These are phyloP conservation scores for Colletotrichum destructivum DNA, from an alignment of 2,329 filamentous ascomycete species.

Conservation along the genomic window DNA sequence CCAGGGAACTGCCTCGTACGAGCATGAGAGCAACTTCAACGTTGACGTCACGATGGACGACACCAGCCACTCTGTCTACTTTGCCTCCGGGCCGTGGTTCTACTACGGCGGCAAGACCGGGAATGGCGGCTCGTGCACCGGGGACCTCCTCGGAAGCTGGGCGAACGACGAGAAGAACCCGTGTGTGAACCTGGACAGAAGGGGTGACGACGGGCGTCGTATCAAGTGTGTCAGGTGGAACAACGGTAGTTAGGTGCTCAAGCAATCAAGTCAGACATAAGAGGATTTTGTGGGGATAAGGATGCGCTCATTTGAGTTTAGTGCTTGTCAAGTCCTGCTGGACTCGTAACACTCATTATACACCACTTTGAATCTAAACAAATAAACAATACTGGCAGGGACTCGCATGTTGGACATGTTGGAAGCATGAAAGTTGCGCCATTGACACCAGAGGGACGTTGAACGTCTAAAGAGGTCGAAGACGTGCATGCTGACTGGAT, in stretches of 20 bases:
- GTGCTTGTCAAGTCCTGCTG: not conserved
- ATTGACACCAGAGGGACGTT: too few species aligned
- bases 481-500: not conserved
- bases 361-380: too few species aligned
- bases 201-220: conserved; percentile 14
- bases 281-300: too few species aligned
- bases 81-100: conserved; percentile 29
- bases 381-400: too few species aligned
- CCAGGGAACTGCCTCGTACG: conserved; percentile 24
- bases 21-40: conserved; percentile 34
- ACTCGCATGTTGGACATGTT: too few species aligned
- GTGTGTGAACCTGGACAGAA: conserved; percentile 22
- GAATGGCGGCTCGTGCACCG: conserved; percentile 19
- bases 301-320: not conserved
- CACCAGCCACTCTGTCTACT: conserved; percentile 32
- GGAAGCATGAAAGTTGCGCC: too few species aligned
- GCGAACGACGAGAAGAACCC: conserved; percentile 12
- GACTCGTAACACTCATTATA: not conserved
- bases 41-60: conserved; percentile 29
- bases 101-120: conserved; percentile 23
- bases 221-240: conserved; percentile 25
- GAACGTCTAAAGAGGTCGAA: too few species aligned
- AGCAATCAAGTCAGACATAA: too few species aligned
- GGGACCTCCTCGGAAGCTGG: conserved; percentile 20
- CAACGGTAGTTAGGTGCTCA: not conserved